A percentile compares a stretch with the other conserved stretches of the same genome.
Conservation (phyloP, 2,329 filamentous ascomycete genomes). For the Dactylellina drechsleri region DNA sequence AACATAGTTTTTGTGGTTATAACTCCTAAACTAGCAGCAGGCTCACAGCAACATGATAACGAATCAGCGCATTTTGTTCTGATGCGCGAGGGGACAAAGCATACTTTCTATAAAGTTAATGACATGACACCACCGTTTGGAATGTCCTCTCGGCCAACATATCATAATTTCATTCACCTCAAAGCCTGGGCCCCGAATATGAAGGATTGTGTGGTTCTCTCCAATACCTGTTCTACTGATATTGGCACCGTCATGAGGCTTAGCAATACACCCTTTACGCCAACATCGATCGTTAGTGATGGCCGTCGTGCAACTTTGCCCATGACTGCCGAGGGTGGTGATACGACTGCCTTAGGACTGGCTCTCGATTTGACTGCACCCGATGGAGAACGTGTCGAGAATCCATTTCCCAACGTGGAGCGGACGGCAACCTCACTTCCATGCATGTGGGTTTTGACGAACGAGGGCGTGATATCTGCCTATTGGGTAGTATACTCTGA, state of each 20-base stretch:
- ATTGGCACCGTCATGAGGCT: constrained; percentile 81
- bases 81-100: constrained; percentile 71
- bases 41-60: constrained; percentile 48
- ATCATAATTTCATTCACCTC: constrained; percentile 81
- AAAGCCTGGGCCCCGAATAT: constrained; percentile 82
- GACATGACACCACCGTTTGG: constrained; percentile 80
- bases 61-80: constrained; percentile 81
- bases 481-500: constrained; percentile 96
- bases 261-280: constrained; percentile 68
- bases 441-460: constrained; percentile 83
- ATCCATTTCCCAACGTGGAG: constrained; percentile 69
- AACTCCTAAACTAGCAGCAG: constrained; percentile 68
- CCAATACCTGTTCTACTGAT: constrained; percentile 81
- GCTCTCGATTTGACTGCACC: constrained; percentile 84
- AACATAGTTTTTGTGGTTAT: constrained; percentile 83
- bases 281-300: constrained; percentile 77
- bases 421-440: constrained; percentile 84
- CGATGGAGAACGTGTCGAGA: constrained; percentile 63
- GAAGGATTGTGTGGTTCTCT: constrained; percentile 81
- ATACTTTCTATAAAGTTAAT: constrained; percentile 77
- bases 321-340: constrained; percentile 71
- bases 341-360: constrained; percentile 81
- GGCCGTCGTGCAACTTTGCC: constrained; percentile 79
- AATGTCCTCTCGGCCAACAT: constrained; percentile 72
- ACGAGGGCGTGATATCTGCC: constrained; percentile 82